Evolutionary conservation across 2,329 filamentous ascomycete species (phyloP).

Genomic region (Cladosporium sp.): DNA sequence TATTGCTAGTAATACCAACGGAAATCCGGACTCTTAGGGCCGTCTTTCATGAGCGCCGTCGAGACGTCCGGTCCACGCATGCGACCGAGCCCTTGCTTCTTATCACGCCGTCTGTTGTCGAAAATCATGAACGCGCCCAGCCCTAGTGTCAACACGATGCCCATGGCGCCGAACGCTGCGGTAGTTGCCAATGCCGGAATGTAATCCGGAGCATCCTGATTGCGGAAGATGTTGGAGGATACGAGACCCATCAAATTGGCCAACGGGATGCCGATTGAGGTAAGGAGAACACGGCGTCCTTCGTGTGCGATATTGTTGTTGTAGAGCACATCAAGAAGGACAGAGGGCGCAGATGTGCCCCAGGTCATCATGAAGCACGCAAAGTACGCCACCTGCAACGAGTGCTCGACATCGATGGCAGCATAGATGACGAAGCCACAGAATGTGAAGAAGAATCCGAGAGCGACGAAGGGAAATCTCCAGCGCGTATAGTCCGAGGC

Average conservation of each 20-base stretch:
- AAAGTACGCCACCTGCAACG: constrained; percentile 67
- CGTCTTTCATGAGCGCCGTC: constrained; percentile 43
- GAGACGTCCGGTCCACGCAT: constrained; percentile 50
- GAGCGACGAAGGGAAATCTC: constrained; percentile 68
- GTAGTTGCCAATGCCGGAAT: constrained; percentile 62
- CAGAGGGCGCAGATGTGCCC: constrained; percentile 69
- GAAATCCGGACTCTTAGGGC: constrained; percentile 40
- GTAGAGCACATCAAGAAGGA: constrained; percentile 67
- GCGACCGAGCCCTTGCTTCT: constrained; percentile 43
- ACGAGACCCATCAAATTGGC: constrained; percentile 75
- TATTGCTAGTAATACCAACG: constrained; percentile 37
- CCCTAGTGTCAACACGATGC: constrained; percentile 51
- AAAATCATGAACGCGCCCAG: constrained; percentile 61
- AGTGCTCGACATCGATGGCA: constrained; percentile 57
- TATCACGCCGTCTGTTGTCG: constrained; percentile 61
- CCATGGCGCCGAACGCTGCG: constrained; percentile 59
- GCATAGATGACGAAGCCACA: constrained; percentile 76
- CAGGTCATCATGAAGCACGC: constrained; percentile 80
- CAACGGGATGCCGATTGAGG: constrained; percentile 67
- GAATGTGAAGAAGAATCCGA: constrained; percentile 71
- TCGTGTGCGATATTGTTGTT: constrained; percentile 82
- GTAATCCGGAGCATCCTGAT: constrained; percentile 62
- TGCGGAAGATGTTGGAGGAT: constrained; percentile 62
- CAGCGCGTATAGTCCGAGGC: constrained; percentile 62
- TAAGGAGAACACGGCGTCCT: constrained; percentile 65